phyloP scores from a whole-genome alignment of 2,329 filamentous ascomycete species.

The Cytospora chrysosperma region DNA sequence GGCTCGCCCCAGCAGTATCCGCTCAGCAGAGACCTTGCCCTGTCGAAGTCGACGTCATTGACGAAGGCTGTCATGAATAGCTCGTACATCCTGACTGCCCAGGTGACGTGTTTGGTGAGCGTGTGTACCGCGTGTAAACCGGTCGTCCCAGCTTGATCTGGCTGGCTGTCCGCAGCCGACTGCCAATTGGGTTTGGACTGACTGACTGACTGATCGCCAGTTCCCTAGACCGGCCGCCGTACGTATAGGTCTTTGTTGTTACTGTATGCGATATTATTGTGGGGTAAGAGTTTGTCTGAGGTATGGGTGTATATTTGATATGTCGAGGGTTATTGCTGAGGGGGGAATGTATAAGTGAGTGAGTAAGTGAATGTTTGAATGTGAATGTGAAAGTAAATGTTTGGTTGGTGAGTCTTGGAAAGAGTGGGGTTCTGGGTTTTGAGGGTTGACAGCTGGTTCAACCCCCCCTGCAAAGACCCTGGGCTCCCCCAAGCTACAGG shows the following conservation, averaged over 20 bases:
- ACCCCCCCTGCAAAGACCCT: neutral
- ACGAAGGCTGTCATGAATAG: conserved; percentile 58
- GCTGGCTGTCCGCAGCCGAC: neutral
- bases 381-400: no score
- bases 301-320: neutral
- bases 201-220: neutral
- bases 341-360: neutral
- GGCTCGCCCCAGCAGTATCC: conserved; percentile 58
- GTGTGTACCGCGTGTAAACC: no score
- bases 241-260: neutral
- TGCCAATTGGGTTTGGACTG: no score
- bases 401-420: neutral
- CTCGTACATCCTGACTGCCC: conserved; percentile 53
- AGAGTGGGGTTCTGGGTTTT: neutral
- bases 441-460: neutral
- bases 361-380: neutral
- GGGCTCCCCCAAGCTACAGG: neutral
- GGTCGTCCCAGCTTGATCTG: neutral
- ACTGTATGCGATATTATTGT: neutral
- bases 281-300: neutral
- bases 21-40: conserved; percentile 52
- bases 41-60: conserved; percentile 47
- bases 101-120: no score
- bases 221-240: neutral
- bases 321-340: no score